phyloP scores from a whole-genome alignment of 2,329 filamentous ascomycete species.

The Rutstroemia sp. region DNA sequence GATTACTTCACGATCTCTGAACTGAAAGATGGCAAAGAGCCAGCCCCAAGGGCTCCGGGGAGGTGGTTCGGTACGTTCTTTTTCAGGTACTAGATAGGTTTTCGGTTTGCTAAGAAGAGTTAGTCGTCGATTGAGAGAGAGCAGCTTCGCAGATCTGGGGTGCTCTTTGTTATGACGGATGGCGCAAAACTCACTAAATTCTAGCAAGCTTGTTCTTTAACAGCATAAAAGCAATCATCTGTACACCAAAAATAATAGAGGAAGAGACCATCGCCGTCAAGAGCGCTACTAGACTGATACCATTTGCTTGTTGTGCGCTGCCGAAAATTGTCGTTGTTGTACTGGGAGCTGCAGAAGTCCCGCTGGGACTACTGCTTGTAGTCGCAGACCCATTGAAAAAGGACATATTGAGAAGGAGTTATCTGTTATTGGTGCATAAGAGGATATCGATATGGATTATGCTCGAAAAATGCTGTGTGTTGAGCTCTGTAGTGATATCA shows the following conservation, averaged over 20 bases:
- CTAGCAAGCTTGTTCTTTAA: conserved; percentile 71
- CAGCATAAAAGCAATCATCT: conserved; percentile 64
- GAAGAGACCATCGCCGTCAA: conserved; percentile 27
- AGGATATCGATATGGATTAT: background rate
- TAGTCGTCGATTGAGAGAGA: conserved; percentile 5
- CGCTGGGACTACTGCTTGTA: background rate
- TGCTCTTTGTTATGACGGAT: background rate
- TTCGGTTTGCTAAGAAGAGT: conserved; percentile 58
- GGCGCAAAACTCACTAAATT: conserved; percentile 60
- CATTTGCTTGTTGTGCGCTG: conserved; percentile 19
- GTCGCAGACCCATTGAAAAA: background rate
- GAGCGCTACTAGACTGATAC: conserved; percentile 28
- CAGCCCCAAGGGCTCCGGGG: conserved; percentile 45
- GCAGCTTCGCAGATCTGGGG: background rate
- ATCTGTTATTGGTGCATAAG: background rate
- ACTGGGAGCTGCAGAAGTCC: background rate
- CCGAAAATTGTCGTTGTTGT: conserved; percentile 7
- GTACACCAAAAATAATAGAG: conserved; percentile 31
- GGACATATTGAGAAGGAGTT: background rate
- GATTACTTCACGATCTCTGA: conserved; percentile 75
- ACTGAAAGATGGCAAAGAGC: conserved; percentile 54
- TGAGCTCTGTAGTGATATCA: no score
- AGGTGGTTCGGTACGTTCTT: conserved; percentile 72
- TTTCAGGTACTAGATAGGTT: conserved; percentile 79
- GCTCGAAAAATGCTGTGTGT: no score